Evolutionary conservation across 2,329 filamentous ascomycete species (phyloP).

Genomic region (Paecilomyces formosus): DNA sequence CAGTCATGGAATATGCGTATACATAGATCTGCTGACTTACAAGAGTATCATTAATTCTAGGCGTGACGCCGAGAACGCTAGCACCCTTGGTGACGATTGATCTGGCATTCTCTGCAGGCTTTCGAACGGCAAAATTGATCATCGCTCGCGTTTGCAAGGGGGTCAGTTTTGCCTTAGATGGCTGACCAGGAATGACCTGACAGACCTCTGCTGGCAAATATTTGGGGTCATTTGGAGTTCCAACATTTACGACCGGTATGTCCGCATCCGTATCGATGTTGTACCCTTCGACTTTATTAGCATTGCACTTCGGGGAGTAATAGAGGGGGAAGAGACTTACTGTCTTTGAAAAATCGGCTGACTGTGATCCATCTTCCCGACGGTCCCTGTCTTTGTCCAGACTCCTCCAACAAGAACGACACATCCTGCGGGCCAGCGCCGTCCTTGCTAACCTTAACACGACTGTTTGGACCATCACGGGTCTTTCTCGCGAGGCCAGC

Average conservation of each 20-base stretch:
- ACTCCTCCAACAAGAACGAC: slow-evolving; percentile 44
- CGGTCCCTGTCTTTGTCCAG: slow-evolving; percentile 2
- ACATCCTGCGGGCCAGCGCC: slow-evolving; percentile 48
- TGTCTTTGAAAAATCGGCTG: slow-evolving; percentile 11
- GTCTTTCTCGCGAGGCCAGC: slow-evolving; percentile 31
- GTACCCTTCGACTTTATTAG: slow-evolving; percentile 20
- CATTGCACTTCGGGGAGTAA: background rate
- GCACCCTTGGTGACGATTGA: slow-evolving; percentile 44
- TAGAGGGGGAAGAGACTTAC: slow-evolving; percentile 7
- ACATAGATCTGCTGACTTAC: slow-evolving; percentile 19
- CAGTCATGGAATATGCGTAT: background rate
- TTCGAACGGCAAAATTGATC: slow-evolving; percentile 62
- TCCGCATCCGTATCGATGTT: slow-evolving; percentile 24
- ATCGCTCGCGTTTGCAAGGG: slow-evolving; percentile 55
- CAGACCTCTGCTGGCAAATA: slow-evolving; percentile 61
- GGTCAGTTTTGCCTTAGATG: slow-evolving; percentile 49
- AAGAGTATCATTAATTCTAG: slow-evolving; percentile 35
- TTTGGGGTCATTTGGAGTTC: slow-evolving; percentile 45
- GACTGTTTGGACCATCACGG: slow-evolving; percentile 30
- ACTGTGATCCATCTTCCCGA: slow-evolving; percentile 11
- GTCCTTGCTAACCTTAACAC: slow-evolving; percentile 24
- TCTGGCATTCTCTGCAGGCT: slow-evolving; percentile 56
- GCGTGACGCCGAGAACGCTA: slow-evolving; percentile 50
- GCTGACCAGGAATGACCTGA: slow-evolving; percentile 54
- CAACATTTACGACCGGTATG: slow-evolving; percentile 58